Evolutionary conservation across 2,329 filamentous ascomycete species (phyloP).

Genomic region (Cladophialophora yegresii): DNA sequence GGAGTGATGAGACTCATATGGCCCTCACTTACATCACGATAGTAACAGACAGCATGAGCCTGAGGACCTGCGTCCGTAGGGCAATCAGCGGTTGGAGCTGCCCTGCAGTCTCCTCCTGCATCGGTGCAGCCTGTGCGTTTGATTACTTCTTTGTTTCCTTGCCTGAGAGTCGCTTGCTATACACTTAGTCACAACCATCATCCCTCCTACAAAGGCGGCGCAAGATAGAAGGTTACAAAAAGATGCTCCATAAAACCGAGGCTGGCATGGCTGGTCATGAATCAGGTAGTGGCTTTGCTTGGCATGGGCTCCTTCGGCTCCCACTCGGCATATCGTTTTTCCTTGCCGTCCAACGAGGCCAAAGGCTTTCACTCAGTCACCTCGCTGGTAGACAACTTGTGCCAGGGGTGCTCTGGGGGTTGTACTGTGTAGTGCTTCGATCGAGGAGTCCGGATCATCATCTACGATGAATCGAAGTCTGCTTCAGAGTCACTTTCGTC

Average conservation of each 20-base stretch:
- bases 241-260: background rate
- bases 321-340: background rate
- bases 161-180: background rate
- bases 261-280: background rate
- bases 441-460: background rate
- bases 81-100: background rate
- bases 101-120: background rate
- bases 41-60: background rate
- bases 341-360: background rate
- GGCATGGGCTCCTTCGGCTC: background rate
- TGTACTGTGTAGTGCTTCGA: background rate
- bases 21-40: background rate
- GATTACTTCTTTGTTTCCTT: background rate
- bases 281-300: background rate
- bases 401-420: background rate
- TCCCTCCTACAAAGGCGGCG: background rate
- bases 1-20: background rate
- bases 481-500: background rate
- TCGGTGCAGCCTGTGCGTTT: background rate
- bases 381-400: background rate
- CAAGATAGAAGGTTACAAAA: background rate
- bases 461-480: background rate
- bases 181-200: background rate
- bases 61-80: background rate
- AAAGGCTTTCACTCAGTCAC: background rate